phyloP scores from a whole-genome alignment of 495 filamentous ascomycete species.

The Hypomontagnella monticulosa region DNA sequence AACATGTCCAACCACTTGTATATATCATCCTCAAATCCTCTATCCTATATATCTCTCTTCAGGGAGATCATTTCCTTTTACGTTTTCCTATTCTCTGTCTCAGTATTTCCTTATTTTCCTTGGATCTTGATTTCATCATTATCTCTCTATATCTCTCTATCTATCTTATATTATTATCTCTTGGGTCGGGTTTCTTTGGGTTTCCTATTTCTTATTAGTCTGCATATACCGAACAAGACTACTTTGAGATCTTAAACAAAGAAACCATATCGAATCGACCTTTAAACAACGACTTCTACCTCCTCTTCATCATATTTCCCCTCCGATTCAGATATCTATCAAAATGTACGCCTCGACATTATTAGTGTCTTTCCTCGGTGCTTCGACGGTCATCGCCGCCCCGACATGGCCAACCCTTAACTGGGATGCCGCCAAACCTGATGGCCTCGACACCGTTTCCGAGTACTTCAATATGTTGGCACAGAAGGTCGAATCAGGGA shows the following conservation, averaged over 20 bases:
- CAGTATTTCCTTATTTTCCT: slow-evolving; percentile 45
- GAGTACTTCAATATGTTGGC: slow-evolving; percentile 66
- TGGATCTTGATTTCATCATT: slow-evolving; percentile 26
- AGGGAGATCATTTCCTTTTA: slow-evolving; percentile 47
- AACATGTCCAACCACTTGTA: slow-evolving; percentile 34
- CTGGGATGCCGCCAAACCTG: slow-evolving; percentile 46
- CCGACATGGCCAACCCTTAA: slow-evolving; percentile 56
- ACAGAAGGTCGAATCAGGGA: slow-evolving; percentile 55
- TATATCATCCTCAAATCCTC: slow-evolving; percentile 40
- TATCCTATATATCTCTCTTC: slow-evolving; percentile 40
- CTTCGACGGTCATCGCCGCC: slow-evolving; percentile 56
- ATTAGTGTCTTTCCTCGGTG: slow-evolving; percentile 57
- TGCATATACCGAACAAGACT: slow-evolving; percentile 40
- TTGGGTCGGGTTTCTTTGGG: slow-evolving; percentile 42
- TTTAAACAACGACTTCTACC: slow-evolving; percentile 5
- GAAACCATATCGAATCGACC: slow-evolving; percentile 32
- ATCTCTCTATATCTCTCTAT: slow-evolving; percentile 11
- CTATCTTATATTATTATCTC: slow-evolving; percentile 36
- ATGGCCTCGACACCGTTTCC: slow-evolving; percentile 53
- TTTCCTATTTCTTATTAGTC: slow-evolving; percentile 46
- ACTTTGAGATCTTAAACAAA: slow-evolving; percentile 29
- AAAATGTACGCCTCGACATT: slow-evolving; percentile 59
- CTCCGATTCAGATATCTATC: slow-evolving; percentile 22
- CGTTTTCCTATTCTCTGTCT: slow-evolving; percentile 47
- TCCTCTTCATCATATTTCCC: slow-evolving; percentile 23